A percentile compares a stretch with the other conserved stretches of the same genome.
phyloP scores from a whole-genome alignment of 805 yeast genomes.

The Ogataea neopini region DNA sequence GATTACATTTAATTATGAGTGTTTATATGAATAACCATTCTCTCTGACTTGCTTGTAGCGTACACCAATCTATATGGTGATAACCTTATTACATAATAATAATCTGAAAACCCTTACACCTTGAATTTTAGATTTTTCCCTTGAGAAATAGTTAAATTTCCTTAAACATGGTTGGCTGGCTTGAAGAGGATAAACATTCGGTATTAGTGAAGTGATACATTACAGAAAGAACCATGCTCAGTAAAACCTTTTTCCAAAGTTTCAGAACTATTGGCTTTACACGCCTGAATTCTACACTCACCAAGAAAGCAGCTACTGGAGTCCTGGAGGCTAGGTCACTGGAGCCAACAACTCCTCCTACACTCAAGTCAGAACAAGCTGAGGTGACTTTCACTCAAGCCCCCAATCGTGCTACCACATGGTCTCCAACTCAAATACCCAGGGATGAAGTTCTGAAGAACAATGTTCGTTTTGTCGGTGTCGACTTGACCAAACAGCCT shows the following conservation, averaged over 20 bases:
- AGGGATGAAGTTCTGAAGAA: conserved; percentile 54
- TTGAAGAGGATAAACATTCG: not conserved
- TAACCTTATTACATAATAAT: not conserved
- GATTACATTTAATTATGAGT: not conserved
- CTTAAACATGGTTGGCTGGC: conserved; percentile 4
- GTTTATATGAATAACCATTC: not conserved
- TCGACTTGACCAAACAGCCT: conserved; percentile 68
- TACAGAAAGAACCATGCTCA: not conserved
- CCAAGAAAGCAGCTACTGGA: conserved; percentile 6
- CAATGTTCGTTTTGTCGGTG: conserved; percentile 70
- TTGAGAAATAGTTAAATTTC: not conserved
- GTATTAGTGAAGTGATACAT: not conserved
- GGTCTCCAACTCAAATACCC: conserved; percentile 71
- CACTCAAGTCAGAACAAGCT: conserved; percentile 11
- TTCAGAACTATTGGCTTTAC: not conserved
- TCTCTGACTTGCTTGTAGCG: not conserved
- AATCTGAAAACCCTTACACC: not conserved
- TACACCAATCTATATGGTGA: no score
- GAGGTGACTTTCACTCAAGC: conserved; percentile 51
- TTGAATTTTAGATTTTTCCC: not conserved
- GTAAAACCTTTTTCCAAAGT: not conserved
- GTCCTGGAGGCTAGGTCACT: conserved; percentile 8
- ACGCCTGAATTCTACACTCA: conserved; percentile 13
- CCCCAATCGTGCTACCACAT: conserved; percentile 68
- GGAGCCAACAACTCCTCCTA: conserved; percentile 18